Percentiles rank a stretch among this genome's conserved stretches.
Evolutionary conservation across 2,329 filamentous ascomycete species (phyloP).

Genomic region (Beauveria asiatica): DNA sequence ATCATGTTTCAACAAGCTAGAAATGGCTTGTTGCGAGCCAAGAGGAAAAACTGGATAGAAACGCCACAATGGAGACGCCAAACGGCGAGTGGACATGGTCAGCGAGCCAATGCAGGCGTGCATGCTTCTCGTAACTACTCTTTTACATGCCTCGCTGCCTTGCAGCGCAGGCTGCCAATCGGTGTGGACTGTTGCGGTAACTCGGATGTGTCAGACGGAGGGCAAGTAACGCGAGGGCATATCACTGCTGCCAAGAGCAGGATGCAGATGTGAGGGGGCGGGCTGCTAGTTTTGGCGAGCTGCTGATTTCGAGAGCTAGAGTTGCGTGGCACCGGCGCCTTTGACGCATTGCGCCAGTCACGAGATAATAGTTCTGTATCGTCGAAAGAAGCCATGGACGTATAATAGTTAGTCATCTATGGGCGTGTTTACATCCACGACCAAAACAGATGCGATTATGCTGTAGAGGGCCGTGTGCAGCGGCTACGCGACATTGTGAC

Average conservation of each 20-base stretch:
- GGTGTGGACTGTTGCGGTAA: slow-evolving; percentile 1
- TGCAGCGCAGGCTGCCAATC: slow-evolving; percentile 3
- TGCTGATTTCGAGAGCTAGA: no score
- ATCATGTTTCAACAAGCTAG: background rate
- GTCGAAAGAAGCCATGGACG: background rate
- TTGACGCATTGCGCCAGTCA: background rate
- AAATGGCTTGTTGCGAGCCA: background rate
- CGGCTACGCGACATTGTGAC: background rate
- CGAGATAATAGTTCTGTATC: background rate
- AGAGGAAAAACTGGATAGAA: background rate
- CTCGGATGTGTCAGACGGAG: background rate
- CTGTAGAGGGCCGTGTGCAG: background rate
- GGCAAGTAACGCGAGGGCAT: background rate
- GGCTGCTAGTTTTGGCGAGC: background rate
- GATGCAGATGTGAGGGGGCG: background rate
- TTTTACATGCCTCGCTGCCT: background rate
- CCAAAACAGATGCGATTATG: background rate
- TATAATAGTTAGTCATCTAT: background rate
- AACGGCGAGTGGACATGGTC: background rate
- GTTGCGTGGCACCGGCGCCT: background rate
- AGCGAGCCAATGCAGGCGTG: slow-evolving; percentile 1
- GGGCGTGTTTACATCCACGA: background rate
- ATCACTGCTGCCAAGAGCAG: background rate
- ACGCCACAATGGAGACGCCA: background rate
- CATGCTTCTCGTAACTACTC: slow-evolving; percentile 7